Percentiles rank a stretch among this genome's conserved stretches.
These are phyloP conservation scores for Lasiosphaeriaceae sp. DNA, from an alignment of 495 filamentous ascomycete genomes.

Conservation along the genomic window DNA sequence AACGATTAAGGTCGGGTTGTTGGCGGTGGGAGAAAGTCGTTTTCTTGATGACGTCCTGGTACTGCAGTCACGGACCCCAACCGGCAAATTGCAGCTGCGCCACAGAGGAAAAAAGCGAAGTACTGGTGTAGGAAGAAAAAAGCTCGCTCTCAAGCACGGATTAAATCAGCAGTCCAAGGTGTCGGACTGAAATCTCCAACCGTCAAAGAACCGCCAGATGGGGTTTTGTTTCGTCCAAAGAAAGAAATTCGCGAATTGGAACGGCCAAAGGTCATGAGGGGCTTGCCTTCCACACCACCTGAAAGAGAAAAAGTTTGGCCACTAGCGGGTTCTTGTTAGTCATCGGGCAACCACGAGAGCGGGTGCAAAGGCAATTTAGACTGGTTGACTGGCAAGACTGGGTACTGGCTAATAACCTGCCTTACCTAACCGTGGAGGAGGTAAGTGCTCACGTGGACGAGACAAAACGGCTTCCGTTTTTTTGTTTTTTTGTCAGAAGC, in stretches of 20 bases:
- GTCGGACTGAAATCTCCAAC: no score
- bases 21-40: neutral
- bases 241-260: no score
- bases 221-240: neutral
- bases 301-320: conserved; percentile 12
- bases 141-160: no score
- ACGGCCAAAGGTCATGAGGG: neutral
- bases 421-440: no score
- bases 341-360: conserved; percentile 3
- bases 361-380: no score
- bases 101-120: neutral
- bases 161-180: no score
- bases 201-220: no score
- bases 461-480: no score
- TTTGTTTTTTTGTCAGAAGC: no score
- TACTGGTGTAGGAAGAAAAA: neutral
- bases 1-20: neutral
- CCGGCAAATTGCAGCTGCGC: neutral
- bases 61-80: neutral
- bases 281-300: neutral
- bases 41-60: conserved; percentile 6
- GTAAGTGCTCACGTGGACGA: no score
- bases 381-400: no score
- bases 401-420: no score
- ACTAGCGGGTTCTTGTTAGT: conserved; percentile 18